Evolutionary conservation across 768 basidiomycete species (phyloP), one percentile per base, ranked within the genome.

Genomic region (Paxillus ammoniavirescens): DNA sequence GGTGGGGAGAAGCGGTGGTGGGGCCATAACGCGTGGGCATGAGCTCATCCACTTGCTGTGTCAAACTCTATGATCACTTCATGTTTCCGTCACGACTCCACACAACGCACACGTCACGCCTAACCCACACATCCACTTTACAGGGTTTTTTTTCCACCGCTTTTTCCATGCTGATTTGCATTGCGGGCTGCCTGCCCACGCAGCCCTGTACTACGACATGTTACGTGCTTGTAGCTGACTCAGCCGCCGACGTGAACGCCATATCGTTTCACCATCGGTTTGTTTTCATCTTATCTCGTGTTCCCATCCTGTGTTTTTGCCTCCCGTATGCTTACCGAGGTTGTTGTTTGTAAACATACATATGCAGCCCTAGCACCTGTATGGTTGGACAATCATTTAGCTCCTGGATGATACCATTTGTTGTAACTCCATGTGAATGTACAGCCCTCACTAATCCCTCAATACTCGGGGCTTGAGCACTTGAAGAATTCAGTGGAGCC

Each of bases 1-100:
- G 87, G 86, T 5, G 81, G 83, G 13, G 85, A 86, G 57, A 88
- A 86, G 75, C 73, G 80, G 47, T 91, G 87, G 87, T 90, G 85
- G 84, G 71, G 75, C 42, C 79, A 75, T 58, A 75, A 76, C 1
- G 62, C 64, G 36, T 78, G 78, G 74, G 77, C 72, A 53, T 80
- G 50, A 67, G 42, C 30, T 23, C 31, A 15, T 37, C 43, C 26
- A 5, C 13, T 9, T 15, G 28, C 43, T 26, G 43, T 30, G 30
- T n/a, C 8, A 14, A n/a, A n/a, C 15, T 30, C 9, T 3, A 8
- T 43, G 13, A 44, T 15, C 18, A 31, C 35, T 14, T 14, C 35
- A 35, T 3, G 10, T 14, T 14, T 35, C 13, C 35, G 35, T 35
- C 13, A 35, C 28, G 14, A 26, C 13, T 6, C 14, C 33, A 33